phyloP scores from a whole-genome alignment of 306 rosid species.

The Gynostemma pentaphyllum region DNA sequence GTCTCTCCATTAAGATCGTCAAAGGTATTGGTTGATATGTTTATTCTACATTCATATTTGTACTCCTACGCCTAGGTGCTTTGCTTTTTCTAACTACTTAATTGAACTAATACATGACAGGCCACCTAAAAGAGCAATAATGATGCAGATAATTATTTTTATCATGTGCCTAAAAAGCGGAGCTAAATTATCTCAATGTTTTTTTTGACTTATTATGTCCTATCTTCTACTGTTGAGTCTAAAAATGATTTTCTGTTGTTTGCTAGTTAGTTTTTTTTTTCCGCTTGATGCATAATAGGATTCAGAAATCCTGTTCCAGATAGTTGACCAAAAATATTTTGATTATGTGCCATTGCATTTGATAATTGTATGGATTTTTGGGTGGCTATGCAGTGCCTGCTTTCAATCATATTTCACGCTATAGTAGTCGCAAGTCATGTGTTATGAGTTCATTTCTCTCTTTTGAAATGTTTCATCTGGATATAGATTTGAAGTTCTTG shows the following conservation, averaged over 20 bases:
- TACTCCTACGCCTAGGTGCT: not conserved
- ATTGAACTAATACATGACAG: constrained; percentile 1
- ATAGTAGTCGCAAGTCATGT: not conserved
- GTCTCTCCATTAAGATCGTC: constrained; percentile 94
- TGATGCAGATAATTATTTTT: not conserved
- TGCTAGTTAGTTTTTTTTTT: not conserved
- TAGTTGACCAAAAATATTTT: too few relatives aligned
- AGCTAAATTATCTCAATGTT: not conserved
- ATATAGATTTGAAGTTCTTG: not conserved
- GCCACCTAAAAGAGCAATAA: not conserved
- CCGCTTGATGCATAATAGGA: not conserved
- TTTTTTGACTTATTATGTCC: not conserved
- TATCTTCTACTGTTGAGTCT: not conserved
- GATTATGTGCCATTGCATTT: too few relatives aligned
- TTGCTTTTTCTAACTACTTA: not conserved
- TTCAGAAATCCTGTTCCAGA: not conserved
- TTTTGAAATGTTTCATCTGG: not conserved
- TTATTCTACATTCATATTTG: not conserved
- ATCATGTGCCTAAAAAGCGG: not conserved
- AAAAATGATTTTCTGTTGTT: not conserved
- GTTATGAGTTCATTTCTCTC: not conserved
- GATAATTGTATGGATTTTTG: not conserved
- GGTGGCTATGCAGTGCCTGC: not conserved
- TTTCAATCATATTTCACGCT: not conserved
- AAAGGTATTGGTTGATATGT: constrained; percentile 48